Evolutionary conservation across 768 basidiomycete genomes (phyloP).

Genomic region (Tephrocybe rancida): DNA sequence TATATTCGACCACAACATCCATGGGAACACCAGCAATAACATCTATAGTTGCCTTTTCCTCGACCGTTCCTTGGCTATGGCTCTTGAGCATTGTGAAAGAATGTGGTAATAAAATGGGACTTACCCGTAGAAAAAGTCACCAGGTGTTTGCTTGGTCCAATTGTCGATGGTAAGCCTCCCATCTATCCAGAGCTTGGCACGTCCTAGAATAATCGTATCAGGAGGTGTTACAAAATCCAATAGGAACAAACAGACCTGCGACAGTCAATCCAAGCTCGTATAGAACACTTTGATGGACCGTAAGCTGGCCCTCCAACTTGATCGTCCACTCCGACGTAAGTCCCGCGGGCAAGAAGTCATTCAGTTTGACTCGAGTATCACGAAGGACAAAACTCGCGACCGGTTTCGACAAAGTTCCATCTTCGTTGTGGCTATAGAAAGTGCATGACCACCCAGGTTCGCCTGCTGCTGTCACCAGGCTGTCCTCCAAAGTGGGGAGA

Average conservation of each 20-base stretch:
- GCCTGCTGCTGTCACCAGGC: conserved; percentile 52
- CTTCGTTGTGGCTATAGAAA: conserved; percentile 59
- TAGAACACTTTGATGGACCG: conserved; percentile 44
- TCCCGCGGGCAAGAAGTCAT: conserved; percentile 64
- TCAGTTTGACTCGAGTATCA: conserved; percentile 67
- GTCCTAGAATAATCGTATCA: conserved; percentile 32
- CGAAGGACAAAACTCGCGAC: conserved; percentile 50
- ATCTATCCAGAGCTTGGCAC: conserved; percentile 66
- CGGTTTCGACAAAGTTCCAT: conserved; percentile 46
- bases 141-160: conserved; percentile 67
- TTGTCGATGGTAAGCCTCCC: conserved; percentile 66
- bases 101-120: background rate
- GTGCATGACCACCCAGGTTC: conserved; percentile 64
- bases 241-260: conserved; percentile 39
- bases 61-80: conserved; percentile 60
- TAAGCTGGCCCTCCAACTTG: conserved; percentile 55
- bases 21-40: conserved; percentile 47
- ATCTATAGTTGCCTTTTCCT: conserved; percentile 57
- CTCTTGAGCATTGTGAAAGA: background rate
- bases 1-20: conserved; percentile 62
- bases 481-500: conserved; percentile 67
- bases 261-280: conserved; percentile 69
- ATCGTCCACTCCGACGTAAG: conserved; percentile 58
- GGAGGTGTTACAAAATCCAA: background rate
- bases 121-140: conserved; percentile 71